phyloP scores from a whole-genome alignment of 2,329 filamentous ascomycete species.

The Nemania sp. region DNA sequence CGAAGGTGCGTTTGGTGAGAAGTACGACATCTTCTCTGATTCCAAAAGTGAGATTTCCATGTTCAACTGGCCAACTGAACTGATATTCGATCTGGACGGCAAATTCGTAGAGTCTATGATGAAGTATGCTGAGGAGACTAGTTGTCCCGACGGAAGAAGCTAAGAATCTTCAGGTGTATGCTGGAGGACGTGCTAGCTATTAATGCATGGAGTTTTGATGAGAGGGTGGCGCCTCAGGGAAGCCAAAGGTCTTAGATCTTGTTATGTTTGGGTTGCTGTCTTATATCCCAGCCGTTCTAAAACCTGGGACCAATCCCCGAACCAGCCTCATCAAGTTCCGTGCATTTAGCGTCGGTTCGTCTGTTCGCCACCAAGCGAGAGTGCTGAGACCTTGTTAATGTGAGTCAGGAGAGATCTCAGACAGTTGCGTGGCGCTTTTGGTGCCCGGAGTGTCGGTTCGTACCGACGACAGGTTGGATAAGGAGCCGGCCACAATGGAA shows the following conservation, averaged over 20 bases:
- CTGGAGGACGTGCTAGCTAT: neutral
- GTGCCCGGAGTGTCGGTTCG: neutral
- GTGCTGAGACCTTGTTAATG: conserved; percentile 3
- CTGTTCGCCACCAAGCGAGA: too few species aligned
- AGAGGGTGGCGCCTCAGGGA: neutral
- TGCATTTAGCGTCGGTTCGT: neutral
- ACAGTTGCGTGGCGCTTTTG: conserved; percentile 3
- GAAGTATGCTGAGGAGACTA: too few species aligned
- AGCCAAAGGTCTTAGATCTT: neutral
- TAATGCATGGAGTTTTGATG: neutral
- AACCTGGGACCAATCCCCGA: neutral
- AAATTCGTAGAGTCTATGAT: neutral
- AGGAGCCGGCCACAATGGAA: neutral
- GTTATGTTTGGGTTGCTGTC: too few species aligned
- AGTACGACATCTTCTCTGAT: conserved; percentile 22
- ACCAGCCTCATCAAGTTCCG: neutral
- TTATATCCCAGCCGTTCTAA: conserved; percentile 4
- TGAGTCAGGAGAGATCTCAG: conserved; percentile 14
- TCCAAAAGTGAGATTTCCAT: conserved; percentile 16
- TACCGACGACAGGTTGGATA: neutral
- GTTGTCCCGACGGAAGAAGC: neutral
- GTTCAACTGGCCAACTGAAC: conserved; percentile 17
- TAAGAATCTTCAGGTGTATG: neutral
- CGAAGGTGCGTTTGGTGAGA: too few species aligned
- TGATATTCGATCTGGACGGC: too few species aligned